These are phyloP conservation scores for Peronospora belbahrii DNA, from an alignment of 352 stramenopile genomes.

Conservation along the genomic window DNA sequence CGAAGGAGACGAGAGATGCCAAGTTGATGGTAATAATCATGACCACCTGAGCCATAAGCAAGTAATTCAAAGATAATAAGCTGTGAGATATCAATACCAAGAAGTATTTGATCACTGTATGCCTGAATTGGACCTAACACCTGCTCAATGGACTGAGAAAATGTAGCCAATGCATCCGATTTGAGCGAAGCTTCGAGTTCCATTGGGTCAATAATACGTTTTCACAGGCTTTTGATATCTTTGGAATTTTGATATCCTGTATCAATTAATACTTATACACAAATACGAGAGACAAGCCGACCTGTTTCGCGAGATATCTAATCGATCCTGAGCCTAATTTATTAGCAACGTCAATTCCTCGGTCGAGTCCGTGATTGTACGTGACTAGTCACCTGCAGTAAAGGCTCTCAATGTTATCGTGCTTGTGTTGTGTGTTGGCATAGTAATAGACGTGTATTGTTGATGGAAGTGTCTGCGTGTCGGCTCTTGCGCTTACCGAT, in stretches of 20 bases:
- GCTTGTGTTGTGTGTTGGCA: background rate
- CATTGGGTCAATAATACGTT: too few relatives aligned
- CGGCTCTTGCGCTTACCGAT: too few relatives aligned
- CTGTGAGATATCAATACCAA: slow-evolving; percentile 49
- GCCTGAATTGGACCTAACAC: slow-evolving; percentile 1
- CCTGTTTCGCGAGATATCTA: too few relatives aligned
- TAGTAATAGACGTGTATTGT: background rate
- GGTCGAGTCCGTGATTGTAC: too few relatives aligned
- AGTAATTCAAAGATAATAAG: slow-evolving; percentile 60
- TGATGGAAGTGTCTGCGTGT: too few relatives aligned
- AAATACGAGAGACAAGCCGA: too few relatives aligned
- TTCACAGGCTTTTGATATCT: too few relatives aligned
- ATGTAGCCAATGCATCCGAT: slow-evolving; percentile 39
- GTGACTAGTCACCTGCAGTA: background rate
- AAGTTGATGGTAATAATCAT: slow-evolving; percentile 54
- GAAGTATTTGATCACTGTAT: slow-evolving; percentile 19
- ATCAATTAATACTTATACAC: too few relatives aligned
- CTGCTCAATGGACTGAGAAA: slow-evolving; percentile 27
- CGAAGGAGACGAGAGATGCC: slow-evolving; percentile 42
- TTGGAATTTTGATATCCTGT: too few relatives aligned
- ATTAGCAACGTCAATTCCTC: too few relatives aligned
- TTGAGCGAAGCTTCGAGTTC: slow-evolving; percentile 45
- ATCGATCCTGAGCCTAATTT: too few relatives aligned
- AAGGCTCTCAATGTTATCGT: background rate
- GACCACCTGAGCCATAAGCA: slow-evolving; percentile 51